These are phyloP conservation scores for Pythium pyrilobum DNA, from an alignment of 352 stramenopile species.

Conservation along the genomic window DNA sequence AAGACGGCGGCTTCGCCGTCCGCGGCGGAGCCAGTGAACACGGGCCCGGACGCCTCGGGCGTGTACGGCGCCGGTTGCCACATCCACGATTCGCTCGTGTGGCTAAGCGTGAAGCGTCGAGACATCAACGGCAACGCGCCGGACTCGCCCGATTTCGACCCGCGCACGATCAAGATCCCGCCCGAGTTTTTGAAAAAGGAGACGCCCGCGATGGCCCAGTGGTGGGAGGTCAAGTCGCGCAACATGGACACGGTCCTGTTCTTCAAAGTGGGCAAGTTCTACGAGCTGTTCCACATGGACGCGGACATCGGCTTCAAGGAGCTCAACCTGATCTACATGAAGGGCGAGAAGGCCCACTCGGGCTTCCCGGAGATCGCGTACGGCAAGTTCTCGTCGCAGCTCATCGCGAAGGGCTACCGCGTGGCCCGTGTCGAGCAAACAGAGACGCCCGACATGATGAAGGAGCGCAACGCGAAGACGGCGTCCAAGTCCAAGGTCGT, in stretches of 20 bases:
- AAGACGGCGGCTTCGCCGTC: constrained; percentile 16
- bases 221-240: constrained; percentile 97
- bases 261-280: constrained; percentile 99
- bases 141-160: constrained; percentile 89
- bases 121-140: constrained; percentile 84
- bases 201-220: constrained; percentile 96
- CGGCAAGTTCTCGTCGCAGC: constrained; percentile 92
- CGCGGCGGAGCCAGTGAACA: constrained; percentile 8
- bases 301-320: constrained; percentile 96
- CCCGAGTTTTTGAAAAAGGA: constrained; percentile 85
- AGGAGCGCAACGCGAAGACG: constrained; percentile 86
- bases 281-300: constrained; percentile 97
- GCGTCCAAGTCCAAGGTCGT: constrained; percentile 86
- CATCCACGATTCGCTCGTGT: constrained; percentile 91
- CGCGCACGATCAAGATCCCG: constrained; percentile 90
- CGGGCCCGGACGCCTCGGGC: constrained; percentile 17
- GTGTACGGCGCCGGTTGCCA: constrained; percentile 60
- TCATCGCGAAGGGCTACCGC: constrained; percentile 96
- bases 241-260: constrained; percentile 99
- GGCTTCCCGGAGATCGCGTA: constrained; percentile 99
- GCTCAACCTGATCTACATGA: constrained; percentile 98
- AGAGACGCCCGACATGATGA: constrained; percentile 97
- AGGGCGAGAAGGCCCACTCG: constrained; percentile 95
- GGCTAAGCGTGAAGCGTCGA: constrained; percentile 81
- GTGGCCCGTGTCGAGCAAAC: constrained; percentile 99